Conservation (phyloP, 164 flowering plant species). For the Chimonanthus praecox region DNA sequence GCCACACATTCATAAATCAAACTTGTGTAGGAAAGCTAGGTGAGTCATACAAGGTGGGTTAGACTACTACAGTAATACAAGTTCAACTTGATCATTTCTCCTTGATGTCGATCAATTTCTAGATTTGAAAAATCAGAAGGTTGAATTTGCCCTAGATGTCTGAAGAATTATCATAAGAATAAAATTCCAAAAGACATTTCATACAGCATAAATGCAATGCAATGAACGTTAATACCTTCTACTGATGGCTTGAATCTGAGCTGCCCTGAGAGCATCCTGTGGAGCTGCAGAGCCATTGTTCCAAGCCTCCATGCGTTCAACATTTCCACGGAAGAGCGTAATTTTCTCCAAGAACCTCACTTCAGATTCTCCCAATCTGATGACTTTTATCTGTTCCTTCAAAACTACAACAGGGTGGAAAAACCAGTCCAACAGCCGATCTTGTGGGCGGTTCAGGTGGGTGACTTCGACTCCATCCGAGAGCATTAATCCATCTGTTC, state of each 20-base stretch:
- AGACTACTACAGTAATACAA: no score
- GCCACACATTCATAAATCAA: no score
- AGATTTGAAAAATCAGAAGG: background rate
- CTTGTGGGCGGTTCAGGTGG: slow-evolving; percentile 69
- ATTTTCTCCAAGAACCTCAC: slow-evolving; percentile 58
- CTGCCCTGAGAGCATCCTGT: slow-evolving; percentile 62
- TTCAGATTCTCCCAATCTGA: slow-evolving; percentile 53
- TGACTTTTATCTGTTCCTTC: slow-evolving; percentile 67
- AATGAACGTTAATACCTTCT: slow-evolving; percentile 52
- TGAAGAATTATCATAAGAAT: background rate
- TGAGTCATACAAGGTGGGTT: no score
- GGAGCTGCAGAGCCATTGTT: slow-evolving; percentile 51
- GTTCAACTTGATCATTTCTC: no score
- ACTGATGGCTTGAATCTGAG: slow-evolving; percentile 83
- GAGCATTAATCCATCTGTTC: slow-evolving; percentile 56
- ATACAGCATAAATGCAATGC: background rate
- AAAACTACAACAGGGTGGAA: slow-evolving; percentile 74
- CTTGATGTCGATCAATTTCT: background rate
- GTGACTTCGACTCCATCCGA: slow-evolving; percentile 59
- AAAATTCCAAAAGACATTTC: background rate
- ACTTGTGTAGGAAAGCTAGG: no score
- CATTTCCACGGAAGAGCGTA: slow-evolving; percentile 44
- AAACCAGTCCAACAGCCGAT: slow-evolving; percentile 80
- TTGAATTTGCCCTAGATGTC: background rate
- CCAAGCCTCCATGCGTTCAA: slow-evolving; percentile 57